A percentile compares a stretch with the other conserved stretches of the same genome.
phyloP scores from a whole-genome alignment of 805 yeast genomes.

The Zygotorulaspora florentina region DNA sequence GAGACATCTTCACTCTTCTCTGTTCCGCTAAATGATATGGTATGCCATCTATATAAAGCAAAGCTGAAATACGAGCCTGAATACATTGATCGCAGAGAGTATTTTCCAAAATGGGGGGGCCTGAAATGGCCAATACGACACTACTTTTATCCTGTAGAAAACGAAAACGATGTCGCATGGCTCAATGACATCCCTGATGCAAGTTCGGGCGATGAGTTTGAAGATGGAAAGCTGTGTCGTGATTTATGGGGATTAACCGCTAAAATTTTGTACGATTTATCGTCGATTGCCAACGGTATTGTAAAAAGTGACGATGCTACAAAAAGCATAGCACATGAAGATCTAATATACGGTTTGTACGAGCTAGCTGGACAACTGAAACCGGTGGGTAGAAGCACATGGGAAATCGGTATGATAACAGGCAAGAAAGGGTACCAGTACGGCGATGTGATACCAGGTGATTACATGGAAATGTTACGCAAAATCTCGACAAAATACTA shows the following conservation, averaged over 20 bases:
- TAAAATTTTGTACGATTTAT: constrained; percentile 67
- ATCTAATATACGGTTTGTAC: constrained; percentile 53
- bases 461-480: constrained; percentile 14
- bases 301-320: constrained; percentile 33
- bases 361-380: constrained; percentile 54
- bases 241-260: constrained; percentile 85
- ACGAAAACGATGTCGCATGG: constrained; percentile 58
- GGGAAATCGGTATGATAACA: constrained; percentile 52
- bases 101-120: constrained; percentile 62
- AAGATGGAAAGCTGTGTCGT: constrained; percentile 41
- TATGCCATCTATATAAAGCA: constrained; percentile 21
- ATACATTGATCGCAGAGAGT: constrained; percentile 31
- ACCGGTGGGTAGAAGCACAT: constrained; percentile 43
- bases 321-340: constrained; percentile 56
- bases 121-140: constrained; percentile 63
- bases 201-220: constrained; percentile 51
- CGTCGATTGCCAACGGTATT: constrained; percentile 46
- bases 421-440: constrained; percentile 29
- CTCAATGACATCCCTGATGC: constrained; percentile 55
- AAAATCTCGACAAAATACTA: constrained; percentile 6
- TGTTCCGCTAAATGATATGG: constrained; percentile 62
- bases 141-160: constrained; percentile 54
- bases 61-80: constrained; percentile 25
- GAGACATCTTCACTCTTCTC: constrained; percentile 69
- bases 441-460: constrained; percentile 35